Conservation (phyloP, 805 yeast genomes). For the Limtongozyma cylindracea region DNA sequence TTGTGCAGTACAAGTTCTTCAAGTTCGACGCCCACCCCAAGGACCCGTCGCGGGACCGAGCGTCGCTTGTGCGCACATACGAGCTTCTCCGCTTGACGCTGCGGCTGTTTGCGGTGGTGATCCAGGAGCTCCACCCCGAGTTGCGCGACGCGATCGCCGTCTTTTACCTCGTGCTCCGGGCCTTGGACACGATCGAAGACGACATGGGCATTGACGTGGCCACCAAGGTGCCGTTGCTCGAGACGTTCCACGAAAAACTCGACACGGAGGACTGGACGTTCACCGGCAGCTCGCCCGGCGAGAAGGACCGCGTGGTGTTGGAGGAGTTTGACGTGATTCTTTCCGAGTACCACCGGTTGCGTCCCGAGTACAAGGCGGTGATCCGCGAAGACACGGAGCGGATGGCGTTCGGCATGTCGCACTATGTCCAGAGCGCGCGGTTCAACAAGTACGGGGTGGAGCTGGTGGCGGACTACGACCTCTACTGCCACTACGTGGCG, state of each 20-base stretch:
- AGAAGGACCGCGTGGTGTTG: slow-evolving; percentile 59
- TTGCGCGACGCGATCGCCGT: slow-evolving; percentile 59
- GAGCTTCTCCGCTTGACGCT: slow-evolving; percentile 45
- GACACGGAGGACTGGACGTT: slow-evolving; percentile 57
- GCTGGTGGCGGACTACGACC: slow-evolving; percentile 61
- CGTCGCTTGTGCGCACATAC: slow-evolving; percentile 30
- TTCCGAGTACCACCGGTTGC: slow-evolving; percentile 44
- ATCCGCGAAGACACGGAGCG: slow-evolving; percentile 50
- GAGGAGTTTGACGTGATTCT: slow-evolving; percentile 55
- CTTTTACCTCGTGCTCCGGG: slow-evolving; percentile 70
- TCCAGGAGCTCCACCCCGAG: slow-evolving; percentile 76
- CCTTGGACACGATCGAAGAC: slow-evolving; percentile 88
- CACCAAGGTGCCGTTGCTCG: slow-evolving; percentile 49
- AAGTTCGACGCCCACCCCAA: slow-evolving; percentile 27
- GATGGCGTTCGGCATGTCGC: slow-evolving; percentile 99
- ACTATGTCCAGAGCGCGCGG: slow-evolving; percentile 53
- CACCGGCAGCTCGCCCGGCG: slow-evolving; percentile 46
- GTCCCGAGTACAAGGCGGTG: slow-evolving; percentile 53
- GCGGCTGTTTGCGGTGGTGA: slow-evolving; percentile 86
- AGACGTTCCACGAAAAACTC: slow-evolving; percentile 41
- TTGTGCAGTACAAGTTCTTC: slow-evolving; percentile 26
- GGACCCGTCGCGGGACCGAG: slow-evolving; percentile 7
- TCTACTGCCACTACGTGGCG: slow-evolving; percentile 92
- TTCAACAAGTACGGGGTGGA: slow-evolving; percentile 60
- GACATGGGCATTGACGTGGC: slow-evolving; percentile 68